Evolutionary conservation across 306 rosid species (phyloP).

Genomic region (Lagenaria siceraria): DNA sequence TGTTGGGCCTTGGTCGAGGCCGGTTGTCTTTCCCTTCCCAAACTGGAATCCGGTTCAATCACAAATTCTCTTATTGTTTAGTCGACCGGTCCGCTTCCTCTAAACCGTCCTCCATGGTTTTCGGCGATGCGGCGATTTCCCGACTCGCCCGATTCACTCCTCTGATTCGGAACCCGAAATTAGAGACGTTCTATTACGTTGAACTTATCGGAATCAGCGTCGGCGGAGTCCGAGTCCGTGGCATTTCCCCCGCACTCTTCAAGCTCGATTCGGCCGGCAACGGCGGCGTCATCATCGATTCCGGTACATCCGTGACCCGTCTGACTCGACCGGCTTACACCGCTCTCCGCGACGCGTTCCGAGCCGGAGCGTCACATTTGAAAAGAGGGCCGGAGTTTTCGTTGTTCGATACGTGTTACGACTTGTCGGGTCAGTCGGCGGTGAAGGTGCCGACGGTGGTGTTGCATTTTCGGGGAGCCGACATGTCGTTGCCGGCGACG

Average conservation of each 20-base stretch:
- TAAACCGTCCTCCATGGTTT: conserved; percentile 35
- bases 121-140: conserved; percentile 41
- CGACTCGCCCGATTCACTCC: conserved; percentile 53
- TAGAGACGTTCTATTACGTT: conserved; percentile 46
- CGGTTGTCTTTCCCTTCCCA: conserved; percentile 41
- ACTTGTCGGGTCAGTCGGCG: conserved; percentile 31
- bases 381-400: conserved; percentile 51
- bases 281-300: conserved; percentile 60
- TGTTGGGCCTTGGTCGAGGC: conserved; percentile 47
- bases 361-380: conserved; percentile 25
- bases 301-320: conserved; percentile 57
- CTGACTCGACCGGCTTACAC: conserved; percentile 40
- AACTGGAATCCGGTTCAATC: conserved; percentile 39
- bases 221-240: conserved; percentile 38
- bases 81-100: conserved; percentile 48
- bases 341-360: conserved; percentile 37
- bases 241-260: conserved; percentile 31
- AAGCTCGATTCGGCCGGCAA: conserved; percentile 33
- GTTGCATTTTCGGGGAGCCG: conserved; percentile 46
- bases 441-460: conserved; percentile 60
- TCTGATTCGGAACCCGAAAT: conserved; percentile 30
- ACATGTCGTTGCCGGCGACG: conserved; percentile 46
- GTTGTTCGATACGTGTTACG: conserved; percentile 52
- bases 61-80: conserved; percentile 52
- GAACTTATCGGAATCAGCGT: conserved; percentile 48